Conservation (phyloP, 2,329 filamentous ascomycete genomes). For the Pseudocercospora vitis region DNA sequence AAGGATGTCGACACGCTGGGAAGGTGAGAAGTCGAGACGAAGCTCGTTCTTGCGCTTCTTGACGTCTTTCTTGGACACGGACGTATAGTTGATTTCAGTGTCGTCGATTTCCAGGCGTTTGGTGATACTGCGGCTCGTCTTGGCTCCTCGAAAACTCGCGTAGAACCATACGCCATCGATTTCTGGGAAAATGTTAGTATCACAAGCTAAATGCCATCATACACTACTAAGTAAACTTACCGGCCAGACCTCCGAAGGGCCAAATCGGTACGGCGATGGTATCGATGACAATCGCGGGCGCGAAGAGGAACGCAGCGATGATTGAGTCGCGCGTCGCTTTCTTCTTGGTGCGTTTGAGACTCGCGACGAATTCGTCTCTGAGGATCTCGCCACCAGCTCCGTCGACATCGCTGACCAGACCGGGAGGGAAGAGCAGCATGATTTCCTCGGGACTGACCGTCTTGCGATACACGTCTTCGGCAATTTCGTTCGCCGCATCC, state of each 20-base stretch:
- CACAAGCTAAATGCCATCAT: too few relatives aligned
- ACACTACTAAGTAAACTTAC: background rate
- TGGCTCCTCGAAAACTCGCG: constrained; percentile 49
- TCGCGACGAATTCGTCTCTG: constrained; percentile 44
- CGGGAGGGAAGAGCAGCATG: constrained; percentile 43
- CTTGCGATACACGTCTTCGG: constrained; percentile 38
- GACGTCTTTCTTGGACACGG: constrained; percentile 1
- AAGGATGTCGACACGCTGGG: constrained; percentile 40
- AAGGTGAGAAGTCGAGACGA: constrained; percentile 40
- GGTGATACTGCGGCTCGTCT: constrained; percentile 43
- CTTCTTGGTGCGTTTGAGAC: constrained; percentile 44
- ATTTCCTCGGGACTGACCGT: constrained; percentile 45
- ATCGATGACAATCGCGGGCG: constrained; percentile 38
- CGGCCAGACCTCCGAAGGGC: constrained; percentile 41
- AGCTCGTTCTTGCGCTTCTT: constrained; percentile 38
- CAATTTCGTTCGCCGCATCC: constrained; percentile 28
- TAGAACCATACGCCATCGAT: constrained; percentile 41
- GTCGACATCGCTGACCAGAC: constrained; percentile 27
- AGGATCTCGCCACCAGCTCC: constrained; percentile 33
- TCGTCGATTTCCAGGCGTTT: constrained; percentile 37
- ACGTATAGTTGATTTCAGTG: constrained; percentile 5
- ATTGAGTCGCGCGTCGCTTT: constrained; percentile 46
- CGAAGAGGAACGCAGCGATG: constrained; percentile 47
- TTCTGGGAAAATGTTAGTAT: constrained; percentile 31
- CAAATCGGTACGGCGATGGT: constrained; percentile 39